Evolutionary conservation across 2,329 filamentous ascomycete genomes (phyloP).

Genomic region (Pseudophaeomoniella oleicola): DNA sequence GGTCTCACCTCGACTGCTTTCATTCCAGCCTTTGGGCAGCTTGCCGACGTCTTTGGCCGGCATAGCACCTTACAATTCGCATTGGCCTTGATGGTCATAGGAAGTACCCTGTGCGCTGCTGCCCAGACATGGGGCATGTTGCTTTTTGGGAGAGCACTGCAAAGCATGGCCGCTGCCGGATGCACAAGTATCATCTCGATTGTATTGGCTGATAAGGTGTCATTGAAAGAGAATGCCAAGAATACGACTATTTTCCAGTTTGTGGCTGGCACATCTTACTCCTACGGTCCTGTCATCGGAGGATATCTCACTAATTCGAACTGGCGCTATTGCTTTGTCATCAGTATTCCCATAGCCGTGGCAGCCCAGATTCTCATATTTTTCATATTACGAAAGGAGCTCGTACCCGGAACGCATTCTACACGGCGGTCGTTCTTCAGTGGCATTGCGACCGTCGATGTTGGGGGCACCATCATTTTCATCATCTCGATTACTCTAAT

Average conservation of each 20-base stretch:
- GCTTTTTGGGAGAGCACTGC: conserved; percentile 47
- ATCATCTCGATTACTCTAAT: conserved; percentile 39
- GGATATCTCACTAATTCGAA: conserved; percentile 36
- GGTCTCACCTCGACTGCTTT: conserved; percentile 47
- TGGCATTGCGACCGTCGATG: conserved; percentile 40
- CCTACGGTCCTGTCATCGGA: conserved; percentile 47
- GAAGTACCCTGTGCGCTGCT: conserved; percentile 40
- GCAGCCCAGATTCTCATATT: conserved; percentile 34
- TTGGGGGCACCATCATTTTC: conserved; percentile 42
- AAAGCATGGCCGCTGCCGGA: conserved; percentile 48
- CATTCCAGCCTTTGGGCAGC: conserved; percentile 50
- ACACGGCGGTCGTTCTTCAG: conserved; percentile 22
- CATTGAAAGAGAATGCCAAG: conserved; percentile 43
- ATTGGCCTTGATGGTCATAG: conserved; percentile 27
- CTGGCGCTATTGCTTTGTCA: conserved; percentile 55
- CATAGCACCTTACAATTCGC: conserved; percentile 43
- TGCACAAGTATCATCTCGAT: conserved; percentile 46
- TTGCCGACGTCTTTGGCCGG: conserved; percentile 51
- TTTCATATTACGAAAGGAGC: conserved; percentile 37
- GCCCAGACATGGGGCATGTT: conserved; percentile 43
- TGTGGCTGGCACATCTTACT: conserved; percentile 44
- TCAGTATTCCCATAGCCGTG: conserved; percentile 42
- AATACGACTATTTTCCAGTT: conserved; percentile 50
- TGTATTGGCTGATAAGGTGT: conserved; percentile 32
- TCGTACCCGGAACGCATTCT: conserved; percentile 32